phyloP scores from a whole-genome alignment of 305 asterid genomes.

The Fraxinus angustifolia region DNA sequence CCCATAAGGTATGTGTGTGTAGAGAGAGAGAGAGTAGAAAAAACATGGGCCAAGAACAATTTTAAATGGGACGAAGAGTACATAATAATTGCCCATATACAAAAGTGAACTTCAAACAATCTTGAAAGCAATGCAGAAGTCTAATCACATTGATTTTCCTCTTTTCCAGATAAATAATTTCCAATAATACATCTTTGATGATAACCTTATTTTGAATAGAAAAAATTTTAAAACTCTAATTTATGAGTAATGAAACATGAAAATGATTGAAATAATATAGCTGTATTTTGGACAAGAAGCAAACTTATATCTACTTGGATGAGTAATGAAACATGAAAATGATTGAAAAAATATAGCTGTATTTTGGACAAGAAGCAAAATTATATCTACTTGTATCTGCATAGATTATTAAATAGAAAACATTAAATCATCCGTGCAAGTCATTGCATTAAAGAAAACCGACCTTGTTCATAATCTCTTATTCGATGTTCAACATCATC shows the following conservation, averaged over 20 bases:
- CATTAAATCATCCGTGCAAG: not conserved
- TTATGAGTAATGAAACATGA: not conserved
- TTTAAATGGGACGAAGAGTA: not conserved
- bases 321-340: not conserved
- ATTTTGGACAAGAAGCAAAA: not conserved
- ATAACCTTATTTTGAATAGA: not conserved
- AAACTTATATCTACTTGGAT: not conserved
- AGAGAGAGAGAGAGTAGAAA: not conserved
- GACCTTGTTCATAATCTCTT: constrained; percentile 92
- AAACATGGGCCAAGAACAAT: not conserved
- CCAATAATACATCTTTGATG: not conserved
- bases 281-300: not conserved
- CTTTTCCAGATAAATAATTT: not conserved
- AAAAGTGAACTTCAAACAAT: not conserved
- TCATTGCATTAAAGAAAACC: constrained; percentile 22
- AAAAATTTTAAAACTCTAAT: not conserved
- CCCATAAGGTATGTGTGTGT: not conserved
- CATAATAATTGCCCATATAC: not conserved
- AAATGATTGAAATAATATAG: not conserved
- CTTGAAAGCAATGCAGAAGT: not conserved
- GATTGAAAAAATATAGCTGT: not conserved
- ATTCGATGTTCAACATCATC: constrained; percentile 91
- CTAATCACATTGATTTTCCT: not conserved
- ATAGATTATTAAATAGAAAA: not conserved
- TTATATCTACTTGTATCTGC: not conserved